Percentiles rank a stretch among this genome's conserved stretches.
Evolutionary conservation across 2,329 filamentous ascomycete genomes (phyloP).

Genomic region (Neopestalotiopsis sp.): DNA sequence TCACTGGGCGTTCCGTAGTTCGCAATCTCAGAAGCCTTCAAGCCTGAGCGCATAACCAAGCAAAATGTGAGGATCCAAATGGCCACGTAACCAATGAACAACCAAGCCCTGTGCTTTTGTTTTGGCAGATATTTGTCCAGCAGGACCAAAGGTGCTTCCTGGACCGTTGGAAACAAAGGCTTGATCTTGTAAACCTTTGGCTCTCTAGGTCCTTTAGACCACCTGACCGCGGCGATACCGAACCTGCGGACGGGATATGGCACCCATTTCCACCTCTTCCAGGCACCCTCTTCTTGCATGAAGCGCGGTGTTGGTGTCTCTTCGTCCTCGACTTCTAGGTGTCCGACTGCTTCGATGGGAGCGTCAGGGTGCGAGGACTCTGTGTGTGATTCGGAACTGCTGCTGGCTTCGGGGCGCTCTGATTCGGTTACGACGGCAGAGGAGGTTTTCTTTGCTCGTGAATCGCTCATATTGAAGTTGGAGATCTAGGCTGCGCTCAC

Average conservation of each 20-base stretch:
- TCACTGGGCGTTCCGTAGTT: constrained; percentile 70
- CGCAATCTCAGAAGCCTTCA: constrained; percentile 63
- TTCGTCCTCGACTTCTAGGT: constrained; percentile 53
- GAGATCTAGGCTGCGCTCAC: not conserved
- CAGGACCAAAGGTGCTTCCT: constrained; percentile 69
- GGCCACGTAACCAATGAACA: constrained; percentile 65
- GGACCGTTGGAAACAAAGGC: constrained; percentile 69
- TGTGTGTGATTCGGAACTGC: constrained; percentile 14
- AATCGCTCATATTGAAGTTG: constrained; percentile 15
- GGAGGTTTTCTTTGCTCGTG: constrained; percentile 14
- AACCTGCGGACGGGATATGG: constrained; percentile 60
- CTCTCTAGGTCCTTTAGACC: constrained; percentile 62
- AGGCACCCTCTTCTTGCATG: constrained; percentile 58
- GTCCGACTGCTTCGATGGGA: constrained; percentile 34
- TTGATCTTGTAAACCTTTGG: constrained; percentile 58
- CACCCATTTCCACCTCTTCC: constrained; percentile 63
- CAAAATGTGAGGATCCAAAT: constrained; percentile 75
- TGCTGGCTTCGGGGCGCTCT: constrained; percentile 9
- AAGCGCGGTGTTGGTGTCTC: constrained; percentile 63
- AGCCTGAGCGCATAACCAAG: constrained; percentile 70
- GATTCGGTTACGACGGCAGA: constrained; percentile 16
- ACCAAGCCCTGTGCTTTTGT: constrained; percentile 60
- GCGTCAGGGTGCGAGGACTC: constrained; percentile 38
- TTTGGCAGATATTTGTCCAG: constrained; percentile 68
- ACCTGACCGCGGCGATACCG: constrained; percentile 47